phyloP scores from a whole-genome alignment of 805 yeast genomes.

The Ogataea dorogensis region DNA sequence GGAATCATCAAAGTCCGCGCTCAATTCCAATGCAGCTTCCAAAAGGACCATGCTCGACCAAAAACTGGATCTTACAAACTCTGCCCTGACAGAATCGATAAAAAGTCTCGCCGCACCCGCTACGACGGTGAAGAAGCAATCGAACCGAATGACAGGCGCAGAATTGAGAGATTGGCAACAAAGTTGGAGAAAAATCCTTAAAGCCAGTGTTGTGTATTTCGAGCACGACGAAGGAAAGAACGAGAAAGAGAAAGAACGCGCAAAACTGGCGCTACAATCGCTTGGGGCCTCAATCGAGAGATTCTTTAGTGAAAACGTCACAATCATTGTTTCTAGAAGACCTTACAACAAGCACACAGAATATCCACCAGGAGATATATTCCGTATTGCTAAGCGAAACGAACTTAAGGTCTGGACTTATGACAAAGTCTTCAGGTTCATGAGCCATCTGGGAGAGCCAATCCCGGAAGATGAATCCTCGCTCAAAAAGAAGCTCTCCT shows the following conservation, averaged over 20 bases:
- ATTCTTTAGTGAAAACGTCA: conserved; percentile 60
- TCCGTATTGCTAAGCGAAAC: conserved; percentile 56
- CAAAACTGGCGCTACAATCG: conserved; percentile 35
- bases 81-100: conserved; percentile 7
- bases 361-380: conserved; percentile 58
- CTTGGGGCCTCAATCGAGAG: conserved; percentile 58
- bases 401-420: conserved; percentile 83
- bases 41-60: conserved; percentile 22
- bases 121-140: conserved; percentile 12
- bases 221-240: conserved; percentile 42
- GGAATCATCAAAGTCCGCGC: conserved; percentile 30
- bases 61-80: conserved; percentile 19
- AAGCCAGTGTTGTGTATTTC: conserved; percentile 54
- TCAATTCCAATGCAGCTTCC: conserved; percentile 24
- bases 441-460: conserved; percentile 57
- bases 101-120: conserved; percentile 7
- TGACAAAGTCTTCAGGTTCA: conserved; percentile 79
- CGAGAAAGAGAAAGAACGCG: conserved; percentile 36
- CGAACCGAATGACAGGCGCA: conserved; percentile 32
- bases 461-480: conserved; percentile 27
- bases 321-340: conserved; percentile 77
- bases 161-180: conserved; percentile 57
- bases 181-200: conserved; percentile 59
- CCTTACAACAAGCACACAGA: conserved; percentile 39
- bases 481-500: conserved; percentile 41